phyloP scores from a whole-genome alignment of 805 yeast genomes.

The Candida stauntonica region DNA sequence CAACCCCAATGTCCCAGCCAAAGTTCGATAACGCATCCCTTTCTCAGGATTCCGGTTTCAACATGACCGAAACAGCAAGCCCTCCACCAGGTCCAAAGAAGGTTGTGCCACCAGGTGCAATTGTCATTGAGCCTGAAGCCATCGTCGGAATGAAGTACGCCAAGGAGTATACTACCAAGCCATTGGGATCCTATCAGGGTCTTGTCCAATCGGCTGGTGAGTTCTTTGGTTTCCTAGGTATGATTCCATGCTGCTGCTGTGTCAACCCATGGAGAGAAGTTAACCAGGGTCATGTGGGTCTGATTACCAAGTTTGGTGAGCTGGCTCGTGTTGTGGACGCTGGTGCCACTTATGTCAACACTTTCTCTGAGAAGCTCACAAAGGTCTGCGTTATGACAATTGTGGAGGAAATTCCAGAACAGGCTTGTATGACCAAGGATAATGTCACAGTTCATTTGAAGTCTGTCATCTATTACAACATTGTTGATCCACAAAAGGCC shows the following conservation, averaged over 20 bases:
- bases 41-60: not conserved
- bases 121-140: constrained; percentile 5
- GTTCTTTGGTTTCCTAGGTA: constrained; percentile 38
- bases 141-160: constrained; percentile 29
- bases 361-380: constrained; percentile 53
- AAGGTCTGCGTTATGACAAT: constrained; percentile 51
- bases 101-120: constrained; percentile 1
- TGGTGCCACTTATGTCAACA: constrained; percentile 60
- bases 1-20: not conserved
- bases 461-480: constrained; percentile 63
- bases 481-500: constrained; percentile 65
- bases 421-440: constrained; percentile 66
- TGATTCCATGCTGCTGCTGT: constrained; percentile 42
- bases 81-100: not conserved
- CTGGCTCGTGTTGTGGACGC: constrained; percentile 63
- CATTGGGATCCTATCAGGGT: constrained; percentile 37
- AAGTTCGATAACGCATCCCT: not conserved
- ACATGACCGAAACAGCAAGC: not conserved
- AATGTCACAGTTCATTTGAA: constrained; percentile 59
- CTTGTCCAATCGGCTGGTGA: constrained; percentile 39
- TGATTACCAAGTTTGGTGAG: constrained; percentile 63
- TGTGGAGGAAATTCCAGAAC: constrained; percentile 63
- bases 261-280: constrained; percentile 58
- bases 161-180: constrained; percentile 36
- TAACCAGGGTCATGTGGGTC: constrained; percentile 64